These are phyloP conservation scores for Leishmania amazonensis DNA, from an alignment of 208 protist species.

Conservation along the genomic window DNA sequence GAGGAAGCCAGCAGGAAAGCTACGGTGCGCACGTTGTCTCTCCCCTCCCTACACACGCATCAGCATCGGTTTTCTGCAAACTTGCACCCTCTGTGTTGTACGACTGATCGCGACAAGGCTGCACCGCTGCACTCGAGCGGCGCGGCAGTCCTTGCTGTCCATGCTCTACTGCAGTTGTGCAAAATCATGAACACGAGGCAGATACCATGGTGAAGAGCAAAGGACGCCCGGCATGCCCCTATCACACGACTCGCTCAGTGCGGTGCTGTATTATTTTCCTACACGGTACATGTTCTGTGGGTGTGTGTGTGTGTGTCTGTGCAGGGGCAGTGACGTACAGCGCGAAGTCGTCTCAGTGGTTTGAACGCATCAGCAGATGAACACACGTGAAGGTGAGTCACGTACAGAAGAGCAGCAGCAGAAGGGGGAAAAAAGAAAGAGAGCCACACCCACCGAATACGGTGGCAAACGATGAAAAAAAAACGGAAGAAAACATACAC, in stretches of 20 bases:
- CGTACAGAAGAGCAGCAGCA: background rate
- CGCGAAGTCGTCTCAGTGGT: background rate
- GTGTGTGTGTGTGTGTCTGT: background rate
- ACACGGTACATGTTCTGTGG: too few species aligned
- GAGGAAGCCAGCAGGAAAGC: background rate
- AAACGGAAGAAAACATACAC: background rate
- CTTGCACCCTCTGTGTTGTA: background rate
- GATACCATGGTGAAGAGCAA: background rate
- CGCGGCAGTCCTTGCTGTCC: background rate
- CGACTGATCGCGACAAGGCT: background rate
- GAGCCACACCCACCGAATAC: background rate
- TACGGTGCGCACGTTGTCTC: background rate
- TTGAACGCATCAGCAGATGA: background rate
- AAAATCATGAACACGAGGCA: background rate
- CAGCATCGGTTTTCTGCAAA: background rate
- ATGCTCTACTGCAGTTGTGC: background rate
- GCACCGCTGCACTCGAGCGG: background rate
- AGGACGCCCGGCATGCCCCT: background rate
- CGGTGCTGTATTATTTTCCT: background rate
- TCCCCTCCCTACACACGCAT: background rate
- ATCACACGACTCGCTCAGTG: background rate
- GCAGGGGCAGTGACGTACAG: background rate
- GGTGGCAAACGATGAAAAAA: background rate
- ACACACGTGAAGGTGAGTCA: background rate
- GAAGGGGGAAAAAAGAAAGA: background rate